These are phyloP conservation scores for Coleophoma cylindrospora DNA, from an alignment of 2,329 filamentous ascomycete species.

Conservation along the genomic window DNA sequence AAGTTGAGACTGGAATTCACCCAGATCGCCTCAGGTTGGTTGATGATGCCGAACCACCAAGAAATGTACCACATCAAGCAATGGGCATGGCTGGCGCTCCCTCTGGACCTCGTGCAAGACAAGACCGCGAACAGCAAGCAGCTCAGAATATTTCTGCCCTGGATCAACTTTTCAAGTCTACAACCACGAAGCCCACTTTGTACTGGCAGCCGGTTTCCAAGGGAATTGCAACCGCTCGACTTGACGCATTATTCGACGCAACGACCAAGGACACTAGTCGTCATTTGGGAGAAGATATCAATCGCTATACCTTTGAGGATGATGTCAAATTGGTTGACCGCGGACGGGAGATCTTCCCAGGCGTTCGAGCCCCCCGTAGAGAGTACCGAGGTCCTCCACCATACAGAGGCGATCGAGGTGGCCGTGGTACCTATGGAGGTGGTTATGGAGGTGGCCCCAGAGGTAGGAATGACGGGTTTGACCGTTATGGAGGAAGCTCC, in stretches of 20 bases:
- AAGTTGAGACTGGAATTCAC: background rate
- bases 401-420: slow-evolving; percentile 3
- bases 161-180: slow-evolving; percentile 55
- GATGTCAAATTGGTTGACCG: slow-evolving; percentile 63
- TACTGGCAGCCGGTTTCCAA: slow-evolving; percentile 61
- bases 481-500: background rate
- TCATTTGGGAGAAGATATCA: slow-evolving; percentile 34
- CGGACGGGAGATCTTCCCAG: slow-evolving; percentile 64
- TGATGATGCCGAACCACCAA: background rate
- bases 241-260: slow-evolving; percentile 50
- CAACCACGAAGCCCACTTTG: slow-evolving; percentile 56
- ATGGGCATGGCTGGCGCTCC: slow-evolving; percentile 23
- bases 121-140: slow-evolving; percentile 4
- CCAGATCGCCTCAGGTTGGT: background rate
- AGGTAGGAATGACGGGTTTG: too few relatives aligned
- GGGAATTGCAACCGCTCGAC: slow-evolving; percentile 57
- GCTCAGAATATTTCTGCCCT: slow-evolving; percentile 32
- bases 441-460: background rate
- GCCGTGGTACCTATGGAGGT: slow-evolving; percentile 2
- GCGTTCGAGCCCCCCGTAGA: slow-evolving; percentile 51
- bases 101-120: slow-evolving; percentile 25
- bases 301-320: slow-evolving; percentile 70
- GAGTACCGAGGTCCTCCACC: slow-evolving; percentile 21
- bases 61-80: slow-evolving; percentile 21
- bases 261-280: slow-evolving; percentile 31